phyloP scores from a whole-genome alignment of 345 rosid species.

The Isatis tinctoria region DNA sequence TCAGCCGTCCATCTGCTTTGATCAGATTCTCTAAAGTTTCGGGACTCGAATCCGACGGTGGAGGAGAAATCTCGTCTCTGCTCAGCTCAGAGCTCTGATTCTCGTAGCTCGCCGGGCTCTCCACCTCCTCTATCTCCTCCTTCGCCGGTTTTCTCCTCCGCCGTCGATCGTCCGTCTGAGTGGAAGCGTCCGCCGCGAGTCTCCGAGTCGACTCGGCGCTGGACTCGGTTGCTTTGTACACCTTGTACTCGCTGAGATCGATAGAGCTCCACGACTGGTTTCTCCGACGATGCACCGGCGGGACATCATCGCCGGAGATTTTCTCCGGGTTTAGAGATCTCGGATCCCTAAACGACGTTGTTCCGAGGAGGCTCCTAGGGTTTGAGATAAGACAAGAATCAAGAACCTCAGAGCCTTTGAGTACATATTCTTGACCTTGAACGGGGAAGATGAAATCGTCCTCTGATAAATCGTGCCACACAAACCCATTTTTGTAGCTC shows the following conservation, averaged over 20 bases:
- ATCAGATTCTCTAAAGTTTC: conserved; percentile 81
- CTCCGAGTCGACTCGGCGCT: conserved; percentile 44
- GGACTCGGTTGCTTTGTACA: conserved; percentile 57
- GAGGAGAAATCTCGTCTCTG: conserved; percentile 88
- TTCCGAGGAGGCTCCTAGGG: conserved; percentile 39
- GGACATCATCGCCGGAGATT: conserved; percentile 38
- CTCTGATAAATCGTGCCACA: conserved; percentile 88
- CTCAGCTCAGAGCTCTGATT: conserved; percentile 52
- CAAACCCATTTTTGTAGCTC: conserved; percentile 91
- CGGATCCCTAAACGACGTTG: conserved; percentile 46
- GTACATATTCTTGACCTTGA: conserved; percentile 83
- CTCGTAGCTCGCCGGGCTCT: conserved; percentile 24
- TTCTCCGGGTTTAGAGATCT: conserved; percentile 27
- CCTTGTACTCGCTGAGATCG: conserved; percentile 75
- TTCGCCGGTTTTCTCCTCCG: conserved; percentile 48
- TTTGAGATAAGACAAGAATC: conserved; percentile 36
- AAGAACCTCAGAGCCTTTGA: conserved; percentile 88
- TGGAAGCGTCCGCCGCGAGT: conserved; percentile 81
- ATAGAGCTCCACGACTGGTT: conserved; percentile 86
- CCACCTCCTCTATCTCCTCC: conserved; percentile 27
- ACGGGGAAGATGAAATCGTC: conserved; percentile 75
- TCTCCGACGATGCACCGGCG: conserved; percentile 46
- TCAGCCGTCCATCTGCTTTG: conserved; percentile 72
- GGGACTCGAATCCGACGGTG: conserved; percentile 95
- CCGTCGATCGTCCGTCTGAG: conserved; percentile 76